Conservation (phyloP, 345 rosid genomes). For the Bruguiera sexangula region DNA sequence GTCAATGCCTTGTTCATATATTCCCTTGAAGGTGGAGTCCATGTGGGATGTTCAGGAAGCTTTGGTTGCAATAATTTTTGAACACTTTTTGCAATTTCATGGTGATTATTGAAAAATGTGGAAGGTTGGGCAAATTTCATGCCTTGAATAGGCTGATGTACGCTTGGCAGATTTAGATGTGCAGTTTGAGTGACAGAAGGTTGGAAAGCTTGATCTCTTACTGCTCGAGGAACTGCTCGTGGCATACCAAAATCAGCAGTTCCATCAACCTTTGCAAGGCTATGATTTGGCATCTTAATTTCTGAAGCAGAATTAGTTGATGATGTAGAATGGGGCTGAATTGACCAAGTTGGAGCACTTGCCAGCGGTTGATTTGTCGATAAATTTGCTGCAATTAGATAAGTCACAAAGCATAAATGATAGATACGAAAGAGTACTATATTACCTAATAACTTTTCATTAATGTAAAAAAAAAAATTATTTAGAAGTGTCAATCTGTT, state of each 20-base stretch:
- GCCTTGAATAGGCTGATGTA: constrained; percentile 60
- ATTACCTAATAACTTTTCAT: background rate
- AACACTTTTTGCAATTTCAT: constrained; percentile 66
- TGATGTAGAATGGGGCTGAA: constrained; percentile 50
- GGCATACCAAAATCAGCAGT: constrained; percentile 34
- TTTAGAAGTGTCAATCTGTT: too few species aligned
- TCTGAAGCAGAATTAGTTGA: constrained; percentile 45
- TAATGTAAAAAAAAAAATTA: too few species aligned
- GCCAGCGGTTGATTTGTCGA: constrained; percentile 45
- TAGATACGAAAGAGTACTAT: background rate
- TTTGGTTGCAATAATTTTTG: constrained; percentile 61
- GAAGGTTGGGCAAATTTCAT: constrained; percentile 45
- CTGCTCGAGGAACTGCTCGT: constrained; percentile 38
- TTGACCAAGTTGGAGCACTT: constrained; percentile 69
- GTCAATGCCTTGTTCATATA: constrained; percentile 68
- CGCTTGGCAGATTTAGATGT: constrained; percentile 39
- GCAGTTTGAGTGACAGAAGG: constrained; percentile 56
- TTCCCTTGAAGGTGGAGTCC: constrained; percentile 95
- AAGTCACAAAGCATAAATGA: constrained; percentile 9
- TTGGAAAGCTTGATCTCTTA: constrained; percentile 54
- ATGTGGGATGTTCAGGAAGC: constrained; percentile 59
- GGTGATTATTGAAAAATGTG: constrained; percentile 42
- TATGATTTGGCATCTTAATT: constrained; percentile 50
- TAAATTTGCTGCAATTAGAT: constrained; percentile 50
- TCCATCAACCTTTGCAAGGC: constrained; percentile 44